A percentile compares a stretch with the other conserved stretches of the same genome.
Conservation (phyloP, 2,329 filamentous ascomycete genomes). For the Pezicula neosporulosa region DNA sequence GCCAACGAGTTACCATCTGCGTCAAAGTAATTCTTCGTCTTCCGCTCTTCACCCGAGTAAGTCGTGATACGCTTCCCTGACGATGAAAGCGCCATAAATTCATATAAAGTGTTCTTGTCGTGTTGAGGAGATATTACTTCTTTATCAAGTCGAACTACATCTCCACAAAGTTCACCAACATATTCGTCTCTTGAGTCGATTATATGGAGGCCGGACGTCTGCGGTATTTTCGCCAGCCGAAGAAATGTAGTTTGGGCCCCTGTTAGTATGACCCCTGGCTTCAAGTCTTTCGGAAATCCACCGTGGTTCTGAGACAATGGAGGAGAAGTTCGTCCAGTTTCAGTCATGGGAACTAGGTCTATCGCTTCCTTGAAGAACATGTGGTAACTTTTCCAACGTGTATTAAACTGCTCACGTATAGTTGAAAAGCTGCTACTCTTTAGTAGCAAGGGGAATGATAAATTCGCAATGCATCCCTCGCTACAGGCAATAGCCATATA, state of each 20-base stretch:
- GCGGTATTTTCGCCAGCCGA: neutral
- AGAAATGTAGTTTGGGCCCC: slow-evolving; percentile 1
- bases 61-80: neutral
- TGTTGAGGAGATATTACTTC: neutral
- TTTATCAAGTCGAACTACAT: slow-evolving; percentile 1
- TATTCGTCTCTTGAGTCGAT: neutral
- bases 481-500: slow-evolving; percentile 3
- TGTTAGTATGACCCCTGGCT: slow-evolving; percentile 1
- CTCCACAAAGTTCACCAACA: slow-evolving; percentile 1
- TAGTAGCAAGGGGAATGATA: neutral
- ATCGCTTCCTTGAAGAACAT: neutral
- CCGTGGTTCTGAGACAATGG: neutral
- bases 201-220: neutral
- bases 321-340: neutral
- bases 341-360: neutral
- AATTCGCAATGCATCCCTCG: slow-evolving; percentile 1
- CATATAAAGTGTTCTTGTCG: neutral
- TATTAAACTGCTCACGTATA: neutral
- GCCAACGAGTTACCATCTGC: neutral
- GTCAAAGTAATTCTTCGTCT: slow-evolving; percentile 3
- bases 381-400: neutral
- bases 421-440: neutral
- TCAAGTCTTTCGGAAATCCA: neutral
- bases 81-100: slow-evolving; percentile 1
- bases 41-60: neutral